Evolutionary conservation across 306 rosid genomes (phyloP).

Genomic region (Sophora flavescens): DNA sequence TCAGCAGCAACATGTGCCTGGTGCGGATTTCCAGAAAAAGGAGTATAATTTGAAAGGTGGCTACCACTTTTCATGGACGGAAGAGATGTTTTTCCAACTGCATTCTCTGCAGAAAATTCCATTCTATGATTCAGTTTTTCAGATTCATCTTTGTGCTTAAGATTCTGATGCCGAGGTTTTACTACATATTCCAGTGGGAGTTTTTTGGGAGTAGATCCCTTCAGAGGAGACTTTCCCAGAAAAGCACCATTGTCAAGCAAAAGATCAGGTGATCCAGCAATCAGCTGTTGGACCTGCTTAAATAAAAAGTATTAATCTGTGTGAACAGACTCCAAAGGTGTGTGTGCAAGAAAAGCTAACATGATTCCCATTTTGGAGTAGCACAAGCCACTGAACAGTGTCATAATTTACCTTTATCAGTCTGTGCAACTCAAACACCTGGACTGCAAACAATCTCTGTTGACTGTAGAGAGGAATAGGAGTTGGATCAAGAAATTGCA

Average conservation of each 20-base stretch:
- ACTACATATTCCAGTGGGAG: conserved; percentile 58
- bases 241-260: conserved; percentile 73
- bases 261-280: conserved; percentile 88
- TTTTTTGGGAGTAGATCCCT: conserved; percentile 61
- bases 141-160: conserved; percentile 60
- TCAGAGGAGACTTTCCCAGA: conserved; percentile 65
- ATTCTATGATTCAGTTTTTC: conserved; percentile 68
- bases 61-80: conserved; percentile 61
- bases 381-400: conserved; percentile 36
- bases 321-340: conserved; percentile 14
- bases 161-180: conserved; percentile 50
- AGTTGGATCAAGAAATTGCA: conserved; percentile 67
- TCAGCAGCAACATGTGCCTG: conserved; percentile 56
- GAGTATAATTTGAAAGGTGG: conserved; percentile 64
- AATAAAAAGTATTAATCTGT: conserved; percentile 39
- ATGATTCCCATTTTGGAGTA: conserved; percentile 42
- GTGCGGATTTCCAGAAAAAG: conserved; percentile 58
- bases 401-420: conserved; percentile 68
- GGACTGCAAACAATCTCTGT: conserved; percentile 79
- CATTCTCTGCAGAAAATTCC: conserved; percentile 91
- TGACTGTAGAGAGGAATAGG: conserved; percentile 81
- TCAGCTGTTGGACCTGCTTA: conserved; percentile 86
- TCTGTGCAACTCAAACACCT: conserved; percentile 85
- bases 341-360: conserved; percentile 17
- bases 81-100: conserved; percentile 75